Conservation (phyloP, 768 basidiomycete species). For the Tremella fuciformis region DNA sequence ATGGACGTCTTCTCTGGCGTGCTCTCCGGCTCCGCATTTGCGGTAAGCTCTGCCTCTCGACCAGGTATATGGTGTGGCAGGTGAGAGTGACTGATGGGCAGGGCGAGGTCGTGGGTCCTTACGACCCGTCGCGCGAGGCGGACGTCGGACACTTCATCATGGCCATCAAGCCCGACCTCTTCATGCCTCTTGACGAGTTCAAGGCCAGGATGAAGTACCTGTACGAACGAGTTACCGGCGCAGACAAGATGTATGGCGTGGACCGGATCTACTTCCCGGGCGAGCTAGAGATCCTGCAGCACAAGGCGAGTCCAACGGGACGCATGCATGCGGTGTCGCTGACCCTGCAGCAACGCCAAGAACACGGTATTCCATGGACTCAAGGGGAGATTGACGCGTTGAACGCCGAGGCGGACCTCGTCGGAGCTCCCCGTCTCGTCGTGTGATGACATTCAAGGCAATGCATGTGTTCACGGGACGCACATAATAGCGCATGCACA, state of each 20-base stretch:
- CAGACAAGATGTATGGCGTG: constrained; percentile 4
- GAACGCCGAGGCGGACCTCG: constrained; percentile 6
- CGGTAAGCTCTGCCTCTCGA: neutral
- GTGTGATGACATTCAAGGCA: neutral
- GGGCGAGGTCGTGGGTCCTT: constrained; percentile 3
- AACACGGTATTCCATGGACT: constrained; percentile 4
- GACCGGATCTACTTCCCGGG: constrained; percentile 7
- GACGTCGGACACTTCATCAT: constrained; percentile 6
- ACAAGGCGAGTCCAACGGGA: neutral
- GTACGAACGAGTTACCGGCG: neutral
- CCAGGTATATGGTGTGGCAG: too few species aligned
- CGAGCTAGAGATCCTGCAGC: constrained; percentile 3
- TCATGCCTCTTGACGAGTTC: constrained; percentile 5
- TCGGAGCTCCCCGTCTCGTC: neutral
- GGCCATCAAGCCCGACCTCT: constrained; percentile 9
- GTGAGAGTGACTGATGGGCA: neutral
- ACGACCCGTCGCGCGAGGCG: neutral
- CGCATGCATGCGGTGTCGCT: too few species aligned
- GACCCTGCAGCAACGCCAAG: neutral
- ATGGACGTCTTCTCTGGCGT: constrained; percentile 6
- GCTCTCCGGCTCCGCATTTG: constrained; percentile 4
- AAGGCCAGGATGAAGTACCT: constrained; percentile 5
- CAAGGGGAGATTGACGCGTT: neutral
- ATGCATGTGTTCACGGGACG: too few species aligned
- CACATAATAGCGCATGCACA: too few species aligned